Conservation (phyloP, 768 basidiomycete species). For the Epithele typhae region DNA sequence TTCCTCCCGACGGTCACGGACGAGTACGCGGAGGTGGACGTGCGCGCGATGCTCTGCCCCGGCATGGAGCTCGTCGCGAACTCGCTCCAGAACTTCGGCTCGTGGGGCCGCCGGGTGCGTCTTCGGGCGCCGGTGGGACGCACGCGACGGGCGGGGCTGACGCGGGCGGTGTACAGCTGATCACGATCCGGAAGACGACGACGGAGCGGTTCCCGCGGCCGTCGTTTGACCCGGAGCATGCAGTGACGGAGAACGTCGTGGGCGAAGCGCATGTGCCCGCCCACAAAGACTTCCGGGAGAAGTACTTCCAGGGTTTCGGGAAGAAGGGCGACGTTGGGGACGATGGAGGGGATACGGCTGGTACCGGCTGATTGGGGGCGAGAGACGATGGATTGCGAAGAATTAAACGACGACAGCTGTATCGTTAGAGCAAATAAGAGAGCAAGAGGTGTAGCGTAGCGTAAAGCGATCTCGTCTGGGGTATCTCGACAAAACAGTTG, state of each 20-base stretch:
- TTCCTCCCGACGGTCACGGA: slow-evolving; percentile 93
- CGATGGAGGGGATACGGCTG: too few relatives aligned
- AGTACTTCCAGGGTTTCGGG: slow-evolving; percentile 83
- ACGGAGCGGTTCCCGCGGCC: slow-evolving; percentile 45
- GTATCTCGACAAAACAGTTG: too few relatives aligned
- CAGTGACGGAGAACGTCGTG: slow-evolving; percentile 5
- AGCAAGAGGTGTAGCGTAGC: too few relatives aligned
- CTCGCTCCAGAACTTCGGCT: slow-evolving; percentile 89
- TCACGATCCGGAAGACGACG: slow-evolving; percentile 80
- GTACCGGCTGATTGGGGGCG: too few relatives aligned
- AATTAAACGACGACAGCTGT: too few relatives aligned
- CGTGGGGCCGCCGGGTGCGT: slow-evolving; percentile 88
- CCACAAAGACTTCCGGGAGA: slow-evolving; percentile 84
- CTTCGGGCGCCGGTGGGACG: background rate
- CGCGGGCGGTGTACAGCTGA: slow-evolving; percentile 70
- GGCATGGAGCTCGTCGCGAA: slow-evolving; percentile 90
- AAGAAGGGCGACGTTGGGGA: slow-evolving; percentile 22
- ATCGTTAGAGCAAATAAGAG: too few relatives aligned
- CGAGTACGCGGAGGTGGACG: slow-evolving; percentile 84
- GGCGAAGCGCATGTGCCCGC: slow-evolving; percentile 55
- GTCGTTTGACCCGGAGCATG: slow-evolving; percentile 40
- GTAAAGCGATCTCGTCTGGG: too few relatives aligned
- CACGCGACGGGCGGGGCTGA: too few relatives aligned
- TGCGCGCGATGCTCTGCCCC: slow-evolving; percentile 70
- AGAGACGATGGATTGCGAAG: too few relatives aligned